Conservation (phyloP, 2,329 filamentous ascomycete species). For the Pseudogymnoascus sp. region DNA sequence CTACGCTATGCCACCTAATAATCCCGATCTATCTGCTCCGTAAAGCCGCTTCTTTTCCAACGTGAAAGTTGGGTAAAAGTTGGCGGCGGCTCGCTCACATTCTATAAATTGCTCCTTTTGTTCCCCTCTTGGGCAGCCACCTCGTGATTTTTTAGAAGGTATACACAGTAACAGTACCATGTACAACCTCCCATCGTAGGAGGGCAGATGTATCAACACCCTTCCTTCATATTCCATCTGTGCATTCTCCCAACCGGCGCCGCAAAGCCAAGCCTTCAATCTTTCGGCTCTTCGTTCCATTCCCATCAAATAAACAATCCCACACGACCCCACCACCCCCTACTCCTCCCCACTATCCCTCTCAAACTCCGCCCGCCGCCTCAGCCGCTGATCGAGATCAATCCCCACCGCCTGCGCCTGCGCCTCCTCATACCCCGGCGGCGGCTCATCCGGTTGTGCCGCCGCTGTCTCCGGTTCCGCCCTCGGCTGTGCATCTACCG, state of each 20-base stretch:
- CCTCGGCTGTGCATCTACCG: neutral
- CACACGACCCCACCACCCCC: neutral
- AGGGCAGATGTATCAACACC: neutral
- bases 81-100: neutral
- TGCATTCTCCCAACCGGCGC: neutral
- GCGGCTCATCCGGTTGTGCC: constrained; percentile 60
- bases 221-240: neutral
- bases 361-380: constrained; percentile 56
- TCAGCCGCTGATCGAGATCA: constrained; percentile 58
- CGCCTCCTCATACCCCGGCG: constrained; percentile 85
- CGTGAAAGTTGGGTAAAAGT: neutral
- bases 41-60: neutral
- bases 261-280: neutral
- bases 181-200: neutral
- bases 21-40: neutral
- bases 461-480: constrained; percentile 16
- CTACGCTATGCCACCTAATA: neutral
- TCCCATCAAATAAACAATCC: neutral
- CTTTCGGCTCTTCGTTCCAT: neutral
- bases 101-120: neutral
- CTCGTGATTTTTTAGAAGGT: neutral
- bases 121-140: neutral
- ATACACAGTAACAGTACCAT: neutral
- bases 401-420: constrained; percentile 59
- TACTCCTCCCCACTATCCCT: constrained; percentile 4